Evolutionary conservation across 495 filamentous ascomycete species (phyloP).

Genomic region (Lasiosphaeria hispida): DNA sequence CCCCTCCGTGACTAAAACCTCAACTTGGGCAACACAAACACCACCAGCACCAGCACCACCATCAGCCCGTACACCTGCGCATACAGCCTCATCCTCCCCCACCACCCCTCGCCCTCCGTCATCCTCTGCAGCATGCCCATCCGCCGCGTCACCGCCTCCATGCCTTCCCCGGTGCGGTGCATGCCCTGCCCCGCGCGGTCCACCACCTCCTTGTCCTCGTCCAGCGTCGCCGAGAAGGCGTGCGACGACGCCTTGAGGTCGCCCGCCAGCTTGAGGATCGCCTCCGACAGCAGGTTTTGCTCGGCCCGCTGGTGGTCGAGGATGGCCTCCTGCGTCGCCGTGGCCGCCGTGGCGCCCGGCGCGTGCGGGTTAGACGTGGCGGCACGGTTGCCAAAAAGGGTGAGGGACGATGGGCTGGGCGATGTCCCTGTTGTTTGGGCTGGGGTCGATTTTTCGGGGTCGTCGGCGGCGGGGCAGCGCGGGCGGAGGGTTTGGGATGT

Average conservation of each 20-base stretch:
- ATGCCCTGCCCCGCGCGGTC: constrained; percentile 68
- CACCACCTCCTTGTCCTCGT: constrained; percentile 69
- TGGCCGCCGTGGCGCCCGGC: constrained; percentile 1
- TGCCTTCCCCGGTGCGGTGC: constrained; percentile 67
- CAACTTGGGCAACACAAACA: constrained; percentile 80
- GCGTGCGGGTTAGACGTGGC: constrained; percentile 6
- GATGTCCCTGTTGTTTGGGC: constrained; percentile 21
- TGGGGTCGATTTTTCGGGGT: constrained; percentile 11
- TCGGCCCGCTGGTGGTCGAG: constrained; percentile 72
- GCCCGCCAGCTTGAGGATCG: constrained; percentile 72
- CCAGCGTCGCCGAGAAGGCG: constrained; percentile 66
- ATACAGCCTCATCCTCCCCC: constrained; percentile 81
- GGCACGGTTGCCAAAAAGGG: constrained; percentile 36
- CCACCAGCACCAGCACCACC: constrained; percentile 69
- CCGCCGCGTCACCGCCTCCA: constrained; percentile 68
- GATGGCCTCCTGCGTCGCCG: constrained; percentile 56
- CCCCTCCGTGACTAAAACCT: constrained; percentile 55
- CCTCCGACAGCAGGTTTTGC: constrained; percentile 80
- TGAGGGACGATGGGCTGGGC: constrained; percentile 15
- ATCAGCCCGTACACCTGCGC: constrained; percentile 76
- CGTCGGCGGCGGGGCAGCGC: constrained; percentile 15
- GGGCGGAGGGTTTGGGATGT: constrained; percentile 27
- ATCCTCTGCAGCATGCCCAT: constrained; percentile 73
- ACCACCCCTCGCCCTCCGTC: constrained; percentile 85
- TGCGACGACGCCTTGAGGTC: constrained; percentile 73